These are phyloP conservation scores for Dentipellis sp. DNA, from an alignment of 768 basidiomycete genomes.

Conservation along the genomic window DNA sequence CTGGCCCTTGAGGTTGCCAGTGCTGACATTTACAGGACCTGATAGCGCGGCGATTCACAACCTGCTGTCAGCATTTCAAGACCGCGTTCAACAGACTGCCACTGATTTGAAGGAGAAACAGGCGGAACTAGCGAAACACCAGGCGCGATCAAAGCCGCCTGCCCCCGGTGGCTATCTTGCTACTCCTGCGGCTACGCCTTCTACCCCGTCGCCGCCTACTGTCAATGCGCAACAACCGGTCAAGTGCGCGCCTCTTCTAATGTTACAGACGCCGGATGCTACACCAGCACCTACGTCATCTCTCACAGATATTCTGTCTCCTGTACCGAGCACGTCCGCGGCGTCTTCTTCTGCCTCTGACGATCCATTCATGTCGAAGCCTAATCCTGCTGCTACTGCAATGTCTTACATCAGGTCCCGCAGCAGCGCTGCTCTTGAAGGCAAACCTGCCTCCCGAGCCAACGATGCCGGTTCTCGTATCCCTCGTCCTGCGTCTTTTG, in stretches of 20 bases:
- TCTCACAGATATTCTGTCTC: not conserved
- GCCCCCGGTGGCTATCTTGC: too few species aligned
- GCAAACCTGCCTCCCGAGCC: not conserved
- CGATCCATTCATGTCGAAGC: not conserved
- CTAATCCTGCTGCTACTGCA: not conserved
- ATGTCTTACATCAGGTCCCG: not conserved
- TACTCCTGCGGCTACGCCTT: not conserved
- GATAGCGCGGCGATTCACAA: not conserved
- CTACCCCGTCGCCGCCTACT: not conserved
- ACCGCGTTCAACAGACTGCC: not conserved
- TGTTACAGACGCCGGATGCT: not conserved
- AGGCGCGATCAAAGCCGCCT: not conserved
- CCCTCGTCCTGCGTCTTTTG: not conserved
- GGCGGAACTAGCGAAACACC: not conserved
- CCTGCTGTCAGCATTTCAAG: not conserved
- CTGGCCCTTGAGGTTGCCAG: not conserved
- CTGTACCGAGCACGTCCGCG: not conserved
- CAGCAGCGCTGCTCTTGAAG: not conserved
- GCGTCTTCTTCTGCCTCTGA: not conserved
- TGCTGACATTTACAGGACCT: not conserved
- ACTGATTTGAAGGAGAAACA: not conserved
- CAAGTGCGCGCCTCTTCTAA: not conserved
- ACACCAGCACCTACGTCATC: not conserved
- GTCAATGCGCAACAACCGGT: not conserved
- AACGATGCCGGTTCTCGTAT: not conserved